Base-by-base conservation (phyloP, 495 filamentous ascomycete species). In the Wilcoxina mikolae region DNA sequence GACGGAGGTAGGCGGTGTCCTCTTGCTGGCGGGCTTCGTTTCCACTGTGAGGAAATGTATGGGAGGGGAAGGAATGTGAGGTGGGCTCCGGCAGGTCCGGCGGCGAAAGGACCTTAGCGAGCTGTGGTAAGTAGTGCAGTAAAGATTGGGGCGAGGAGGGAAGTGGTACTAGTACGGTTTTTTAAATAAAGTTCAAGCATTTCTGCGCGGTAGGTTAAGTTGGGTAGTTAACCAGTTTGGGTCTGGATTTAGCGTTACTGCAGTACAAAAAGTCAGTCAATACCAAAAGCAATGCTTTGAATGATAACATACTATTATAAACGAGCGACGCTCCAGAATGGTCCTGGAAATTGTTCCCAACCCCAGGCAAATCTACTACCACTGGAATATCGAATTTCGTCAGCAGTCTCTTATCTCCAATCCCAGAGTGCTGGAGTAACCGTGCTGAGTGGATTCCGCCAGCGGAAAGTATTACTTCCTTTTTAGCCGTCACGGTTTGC, bases 391-490 rank as follows among this genome's bases (percentile, higher is more conserved):
- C 59, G 28, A 65, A 62, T 45, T 61, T 28, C 24, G 71, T 41
- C 0, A 78, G 59, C 3, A 66, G 65, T 0, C 54, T 56, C 23
- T 52, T 56, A 0, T 72, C 73, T 0, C 76, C 76, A 43, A 77
- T 64, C 0, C 74, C 74, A 12, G 73, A 77, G 11, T 76, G 62
- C 62, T 76, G 73, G 12, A 78, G 64, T 3, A 78, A 58, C 41
- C 77, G 75, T 0, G 75, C 74, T 11, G 72, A 69, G 22, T 72
- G 65, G 35, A 77, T 67, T 2, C 65, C 68, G 9, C 75, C 74
- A 51, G 70, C 68, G 0, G 74, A 58, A 3, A 76, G 52, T 25
- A 76, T 70, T 4, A 73, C 70, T 59, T 76, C 73, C 15, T 70
- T 69, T 10, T 63, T 70, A 1, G 72, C 70, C 18, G 58, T 64